Base-by-base conservation (phyloP, 2,329 filamentous ascomycete genomes). In the Xylaria sp. region DNA sequence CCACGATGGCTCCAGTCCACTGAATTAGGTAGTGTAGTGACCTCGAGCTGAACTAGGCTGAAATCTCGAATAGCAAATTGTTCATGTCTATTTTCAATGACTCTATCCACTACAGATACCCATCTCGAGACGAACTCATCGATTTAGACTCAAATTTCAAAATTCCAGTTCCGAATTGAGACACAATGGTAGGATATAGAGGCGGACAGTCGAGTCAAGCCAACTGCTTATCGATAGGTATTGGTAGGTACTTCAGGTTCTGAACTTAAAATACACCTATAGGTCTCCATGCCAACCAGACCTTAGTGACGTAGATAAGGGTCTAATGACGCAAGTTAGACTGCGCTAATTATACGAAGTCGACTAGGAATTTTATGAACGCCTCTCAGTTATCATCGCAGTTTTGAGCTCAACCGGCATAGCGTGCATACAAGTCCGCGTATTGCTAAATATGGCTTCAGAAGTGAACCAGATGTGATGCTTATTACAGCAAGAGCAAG, bases 21-120 rank as follows among this genome's bases (percentile, higher is more conserved):
- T 52, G 13, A 23, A 23, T 63, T n/a, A n/a, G n/a, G n/a, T n/a
- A n/a, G n/a, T n/a, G n/a, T n/a, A 62, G 62, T 45, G 62, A 25
- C 62, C 34, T 65, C 34, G 36, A 65, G 66, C 66, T 68, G 66
- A 67, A 64, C 41, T n/a, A 30, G 52, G 58, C 57, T 60, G 41
- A 58, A 50, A 30, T 1, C 15, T 58, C 23, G 28, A 65, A 3
- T 9, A 59, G 12, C 25, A 43, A 58, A 58, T 18, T 39, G 23
- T 20, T 32, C 52, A 36, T 36, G 10, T 32, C 25, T 52, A 32
- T 36, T 55, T 34, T 36, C 36, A 5, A 55, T 23, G 9, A 55
- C 30, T 23, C n/a, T 55, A 36, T 52, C 18, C 15, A 7, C n/a
- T 4, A 52, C 28, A 7, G 10, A 8, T n/a, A 28, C 4, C 46